Conservation (phyloP, 2,329 filamentous ascomycete species). For the Pseudogymnoascus destructans region DNA sequence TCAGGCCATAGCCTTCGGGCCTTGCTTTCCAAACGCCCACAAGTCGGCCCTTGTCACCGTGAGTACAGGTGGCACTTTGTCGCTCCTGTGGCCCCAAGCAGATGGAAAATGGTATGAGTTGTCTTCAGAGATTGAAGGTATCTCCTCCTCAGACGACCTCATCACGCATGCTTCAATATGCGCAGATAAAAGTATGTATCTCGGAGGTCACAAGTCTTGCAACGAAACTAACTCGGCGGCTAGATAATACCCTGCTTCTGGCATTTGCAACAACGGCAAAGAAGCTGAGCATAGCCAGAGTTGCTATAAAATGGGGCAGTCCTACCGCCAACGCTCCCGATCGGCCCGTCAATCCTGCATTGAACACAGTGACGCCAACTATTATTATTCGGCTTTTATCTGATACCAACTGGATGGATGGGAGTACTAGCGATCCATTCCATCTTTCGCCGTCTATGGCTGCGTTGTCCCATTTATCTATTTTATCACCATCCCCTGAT, state of each 20-base stretch:
- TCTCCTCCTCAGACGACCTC: slow-evolving; percentile 59
- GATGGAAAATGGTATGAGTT: slow-evolving; percentile 61
- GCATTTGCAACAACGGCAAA: slow-evolving; percentile 56
- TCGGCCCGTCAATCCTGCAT: slow-evolving; percentile 36
- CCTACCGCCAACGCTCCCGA: slow-evolving; percentile 37
- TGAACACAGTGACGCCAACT: slow-evolving; percentile 36
- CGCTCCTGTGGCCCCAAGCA: slow-evolving; percentile 64
- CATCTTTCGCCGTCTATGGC: slow-evolving; percentile 40
- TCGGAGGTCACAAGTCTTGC: background rate
- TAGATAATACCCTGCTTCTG: slow-evolving; percentile 40
- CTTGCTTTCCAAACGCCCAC: slow-evolving; percentile 56
- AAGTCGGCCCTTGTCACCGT: slow-evolving; percentile 68
- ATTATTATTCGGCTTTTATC: slow-evolving; percentile 44
- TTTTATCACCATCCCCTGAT: slow-evolving; percentile 54
- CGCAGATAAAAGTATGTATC: slow-evolving; percentile 53
- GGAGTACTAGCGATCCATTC: slow-evolving; percentile 24
- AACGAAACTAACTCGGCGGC: slow-evolving; percentile 9
- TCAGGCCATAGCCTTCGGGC: slow-evolving; percentile 52
- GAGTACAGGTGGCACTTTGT: slow-evolving; percentile 59
- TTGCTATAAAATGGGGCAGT: slow-evolving; percentile 62
- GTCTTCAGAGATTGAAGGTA: slow-evolving; percentile 59
- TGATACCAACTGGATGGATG: slow-evolving; percentile 38
- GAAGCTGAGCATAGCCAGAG: slow-evolving; percentile 60
- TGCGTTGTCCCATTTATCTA: slow-evolving; percentile 60
- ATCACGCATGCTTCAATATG: slow-evolving; percentile 67